Evolutionary conservation across 1,284 basidiomycete genomes (phyloP).

Genomic region (Phlebopus sp.): DNA sequence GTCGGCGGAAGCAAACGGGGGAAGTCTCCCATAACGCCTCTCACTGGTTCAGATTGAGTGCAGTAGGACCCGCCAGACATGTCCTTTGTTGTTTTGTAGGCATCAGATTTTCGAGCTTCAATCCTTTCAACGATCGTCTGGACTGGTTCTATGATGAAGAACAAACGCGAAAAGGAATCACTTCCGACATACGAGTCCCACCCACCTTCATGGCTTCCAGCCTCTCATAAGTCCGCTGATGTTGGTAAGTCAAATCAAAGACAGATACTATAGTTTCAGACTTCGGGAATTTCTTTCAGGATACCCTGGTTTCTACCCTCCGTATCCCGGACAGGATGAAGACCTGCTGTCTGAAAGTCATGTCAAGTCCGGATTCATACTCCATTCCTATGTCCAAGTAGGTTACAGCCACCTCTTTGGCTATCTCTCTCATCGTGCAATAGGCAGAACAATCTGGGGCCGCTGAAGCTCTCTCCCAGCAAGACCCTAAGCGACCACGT

Average conservation of each 20-base stretch:
- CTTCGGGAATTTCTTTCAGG: constrained; percentile 43
- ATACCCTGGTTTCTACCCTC: constrained; percentile 84
- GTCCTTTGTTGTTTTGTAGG: too few relatives aligned
- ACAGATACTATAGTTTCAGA: neutral
- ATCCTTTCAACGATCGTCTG: neutral
- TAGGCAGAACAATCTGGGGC: constrained; percentile 23
- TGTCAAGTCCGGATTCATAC: constrained; percentile 76
- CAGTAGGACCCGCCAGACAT: too few relatives aligned
- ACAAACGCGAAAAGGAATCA: constrained; percentile 31
- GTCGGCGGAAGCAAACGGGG: too few relatives aligned
- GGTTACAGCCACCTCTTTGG: constrained; percentile 18
- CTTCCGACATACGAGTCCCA: constrained; percentile 61
- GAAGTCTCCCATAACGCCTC: too few relatives aligned
- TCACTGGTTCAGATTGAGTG: too few relatives aligned
- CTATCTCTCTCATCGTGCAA: constrained; percentile 4
- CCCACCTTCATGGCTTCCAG: constrained; percentile 71
- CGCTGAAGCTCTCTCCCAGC: constrained; percentile 61
- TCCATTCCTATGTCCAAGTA: constrained; percentile 62
- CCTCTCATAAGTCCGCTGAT: constrained; percentile 61
- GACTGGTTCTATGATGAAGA: constrained; percentile 25
- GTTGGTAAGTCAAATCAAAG: constrained; percentile 45
- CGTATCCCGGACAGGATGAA: constrained; percentile 80
- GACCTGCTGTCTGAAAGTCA: constrained; percentile 76
- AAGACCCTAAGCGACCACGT: constrained; percentile 50
- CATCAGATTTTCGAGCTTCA: too few relatives aligned